Evolutionary conservation across 164 flowering plant genomes (phyloP).

Genomic region (Pachysandra terminalis): DNA sequence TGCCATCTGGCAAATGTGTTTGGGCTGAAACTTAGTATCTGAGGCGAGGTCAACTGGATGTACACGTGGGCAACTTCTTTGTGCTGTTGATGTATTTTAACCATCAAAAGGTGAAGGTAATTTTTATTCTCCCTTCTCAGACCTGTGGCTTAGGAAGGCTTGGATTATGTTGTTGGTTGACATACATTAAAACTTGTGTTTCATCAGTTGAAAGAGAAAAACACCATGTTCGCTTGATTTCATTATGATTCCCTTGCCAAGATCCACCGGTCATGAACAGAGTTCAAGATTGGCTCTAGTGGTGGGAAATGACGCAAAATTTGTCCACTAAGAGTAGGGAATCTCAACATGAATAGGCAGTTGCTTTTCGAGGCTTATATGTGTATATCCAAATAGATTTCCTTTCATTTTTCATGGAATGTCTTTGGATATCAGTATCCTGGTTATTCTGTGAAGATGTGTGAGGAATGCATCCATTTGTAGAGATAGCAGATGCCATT

Average conservation of each 20-base stretch:
- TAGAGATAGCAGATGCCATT: conserved; percentile 73
- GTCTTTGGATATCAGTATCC: neutral
- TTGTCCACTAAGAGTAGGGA: conserved; percentile 68
- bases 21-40: too few species aligned
- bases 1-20: too few species aligned
- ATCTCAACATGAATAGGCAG: conserved; percentile 64
- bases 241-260: neutral
- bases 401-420: too few species aligned
- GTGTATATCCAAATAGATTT: neutral
- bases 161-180: neutral
- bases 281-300: conserved; percentile 86
- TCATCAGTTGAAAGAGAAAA: neutral
- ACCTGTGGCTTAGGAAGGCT: neutral
- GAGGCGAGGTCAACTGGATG: too few species aligned
- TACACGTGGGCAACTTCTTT: too few species aligned
- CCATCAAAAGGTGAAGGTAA: neutral
- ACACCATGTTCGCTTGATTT: neutral
- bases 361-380: conserved; percentile 66
- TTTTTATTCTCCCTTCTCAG: neutral
- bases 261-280: conserved; percentile 46
- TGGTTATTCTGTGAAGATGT: conserved; percentile 45
- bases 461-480: conserved; percentile 68
- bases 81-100: neutral
- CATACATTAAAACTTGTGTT: neutral
- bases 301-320: conserved; percentile 62